Evolutionary conservation across 345 rosid genomes (phyloP), one percentile per base, ranked within the genome.

Genomic region (Ailanthus altissimus): DNA sequence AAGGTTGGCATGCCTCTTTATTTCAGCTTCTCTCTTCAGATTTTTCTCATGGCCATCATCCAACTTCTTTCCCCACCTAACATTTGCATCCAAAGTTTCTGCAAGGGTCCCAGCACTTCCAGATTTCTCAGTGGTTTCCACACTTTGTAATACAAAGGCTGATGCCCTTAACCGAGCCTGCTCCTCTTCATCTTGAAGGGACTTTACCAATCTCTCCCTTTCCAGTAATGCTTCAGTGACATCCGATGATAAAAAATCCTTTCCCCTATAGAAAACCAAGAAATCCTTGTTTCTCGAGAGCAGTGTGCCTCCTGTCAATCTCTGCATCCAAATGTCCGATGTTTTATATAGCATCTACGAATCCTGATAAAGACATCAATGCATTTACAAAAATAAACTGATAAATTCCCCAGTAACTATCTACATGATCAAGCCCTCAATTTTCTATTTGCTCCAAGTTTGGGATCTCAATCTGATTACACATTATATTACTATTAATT

Each of bases 201-300:
- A 85, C 75, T 79, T 88, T 59, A 89, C 94, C 80, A 91, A 77
- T 66, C 88, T 88, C 83, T 93, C 98, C 84, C 89, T 90, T 85
- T 95, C 97, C 76, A 88, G 54, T 81, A 95, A 83, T 76, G 85
- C 96, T 89, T 88, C 90, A 66, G 94, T 88, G 57, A 95, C 92
- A 61, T 89, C 91, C 59, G 81, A 84, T 54, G 98, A 80, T 86
- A 95, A 80, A 82, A 95, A 95, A 78, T 86, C 82, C 81, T 93
- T 95, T 74, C 99, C 99, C 81, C 99, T 87, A 70, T 95, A 95
- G 87, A 91, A 95, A 74, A 95, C 98, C 87, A 95, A 85, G 80
- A 87, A 93, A 82, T 95, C 95, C 84, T 93, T 95, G 90, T 89
- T 91, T 85, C 97, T 86, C 5, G 96, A 91, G 36, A 95, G 91